Conservation (phyloP, 306 rosid genomes). For the Mucuna pruriens region DNA sequence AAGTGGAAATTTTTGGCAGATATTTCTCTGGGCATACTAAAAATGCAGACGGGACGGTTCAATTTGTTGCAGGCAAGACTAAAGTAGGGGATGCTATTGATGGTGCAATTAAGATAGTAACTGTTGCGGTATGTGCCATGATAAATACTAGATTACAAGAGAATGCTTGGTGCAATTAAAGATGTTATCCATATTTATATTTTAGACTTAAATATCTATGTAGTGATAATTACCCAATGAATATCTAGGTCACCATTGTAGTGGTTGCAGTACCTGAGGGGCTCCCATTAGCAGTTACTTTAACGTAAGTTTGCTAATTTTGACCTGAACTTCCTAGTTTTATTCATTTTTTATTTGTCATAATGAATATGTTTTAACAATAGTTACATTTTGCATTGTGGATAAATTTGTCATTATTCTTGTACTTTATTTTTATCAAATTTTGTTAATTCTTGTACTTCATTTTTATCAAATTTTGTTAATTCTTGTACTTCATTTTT, state of each 20-base stretch:
- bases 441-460: constrained; percentile 10
- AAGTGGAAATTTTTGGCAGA: constrained; percentile 53
- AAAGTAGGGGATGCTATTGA: constrained; percentile 74
- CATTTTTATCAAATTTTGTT: neutral
- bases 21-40: constrained; percentile 87
- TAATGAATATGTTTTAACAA: neutral
- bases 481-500: constrained; percentile 6
- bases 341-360: constrained; percentile 6
- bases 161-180: constrained; percentile 24
- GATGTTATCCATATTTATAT: neutral
- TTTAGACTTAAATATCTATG: constrained; percentile 15
- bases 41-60: constrained; percentile 51
- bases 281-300: constrained; percentile 95
- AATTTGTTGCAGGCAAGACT: constrained; percentile 72
- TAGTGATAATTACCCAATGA: constrained; percentile 23
- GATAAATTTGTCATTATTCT: constrained; percentile 9
- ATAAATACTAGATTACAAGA: neutral
- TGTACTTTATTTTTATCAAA: neutral
- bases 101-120: constrained; percentile 87
- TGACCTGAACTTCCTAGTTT: neutral
- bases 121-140: constrained; percentile 82
- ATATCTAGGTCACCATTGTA: constrained; percentile 86
- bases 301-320: constrained; percentile 71
- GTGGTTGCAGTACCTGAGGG: constrained; percentile 99
- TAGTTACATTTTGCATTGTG: neutral